Conservation (phyloP, 2,329 filamentous ascomycete species). For the Curvularia sp. region DNA sequence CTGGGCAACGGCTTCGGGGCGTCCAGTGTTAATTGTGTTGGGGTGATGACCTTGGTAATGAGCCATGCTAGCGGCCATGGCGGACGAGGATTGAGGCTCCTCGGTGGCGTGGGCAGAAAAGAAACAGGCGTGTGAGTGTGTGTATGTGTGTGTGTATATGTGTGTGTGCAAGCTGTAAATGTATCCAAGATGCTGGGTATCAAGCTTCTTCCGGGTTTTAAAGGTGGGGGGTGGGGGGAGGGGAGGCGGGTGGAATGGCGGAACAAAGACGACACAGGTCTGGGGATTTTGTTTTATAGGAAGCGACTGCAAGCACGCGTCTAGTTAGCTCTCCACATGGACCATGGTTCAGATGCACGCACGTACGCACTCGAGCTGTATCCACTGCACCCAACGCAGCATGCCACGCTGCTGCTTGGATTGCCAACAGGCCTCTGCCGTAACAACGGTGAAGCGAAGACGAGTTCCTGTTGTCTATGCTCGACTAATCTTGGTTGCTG, state of each 20-base stretch:
- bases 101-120: not conserved
- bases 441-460: not conserved
- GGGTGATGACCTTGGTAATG: conserved; percentile 50
- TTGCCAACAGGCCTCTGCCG: not conserved
- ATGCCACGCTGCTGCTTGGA: not conserved
- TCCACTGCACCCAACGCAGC: too few relatives aligned
- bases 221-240: not conserved
- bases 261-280: conserved; percentile 1
- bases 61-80: conserved; percentile 26
- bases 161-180: too few relatives aligned
- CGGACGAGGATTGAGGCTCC: not conserved
- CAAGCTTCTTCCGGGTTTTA: not conserved
- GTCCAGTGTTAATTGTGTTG: conserved; percentile 1
- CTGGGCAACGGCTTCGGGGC: conserved; percentile 2
- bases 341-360: not conserved
- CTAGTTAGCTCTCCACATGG: not conserved
- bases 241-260: not conserved
- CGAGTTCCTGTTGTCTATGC: not conserved
- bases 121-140: not conserved
- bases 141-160: too few relatives aligned
- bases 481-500: not conserved
- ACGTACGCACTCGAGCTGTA: not conserved
- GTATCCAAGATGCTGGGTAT: not conserved
- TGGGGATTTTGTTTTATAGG: conserved; percentile 5
- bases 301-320: conserved; percentile 3